These are phyloP conservation scores for Termitomyces heimii DNA, from an alignment of 768 basidiomycete species.

Conservation along the genomic window DNA sequence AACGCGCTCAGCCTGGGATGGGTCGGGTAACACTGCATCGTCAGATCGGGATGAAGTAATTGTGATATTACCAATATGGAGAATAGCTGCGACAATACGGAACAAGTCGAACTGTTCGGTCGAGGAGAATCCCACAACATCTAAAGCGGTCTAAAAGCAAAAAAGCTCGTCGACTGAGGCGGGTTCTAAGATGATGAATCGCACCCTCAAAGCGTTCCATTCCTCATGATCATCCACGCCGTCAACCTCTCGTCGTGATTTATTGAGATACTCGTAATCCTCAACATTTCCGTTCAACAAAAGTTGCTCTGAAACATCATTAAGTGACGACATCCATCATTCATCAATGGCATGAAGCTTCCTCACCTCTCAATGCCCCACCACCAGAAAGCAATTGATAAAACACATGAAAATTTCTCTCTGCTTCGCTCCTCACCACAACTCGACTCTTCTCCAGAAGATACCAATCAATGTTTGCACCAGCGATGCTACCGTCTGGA, in stretches of 20 bases:
- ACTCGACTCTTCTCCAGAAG: constrained; percentile 96
- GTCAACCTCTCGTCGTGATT: constrained; percentile 87
- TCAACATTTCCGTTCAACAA: constrained; percentile 70
- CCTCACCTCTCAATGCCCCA: constrained; percentile 60
- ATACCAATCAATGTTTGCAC: constrained; percentile 99
- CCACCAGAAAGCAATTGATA: constrained; percentile 89
- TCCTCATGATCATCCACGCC: constrained; percentile 91
- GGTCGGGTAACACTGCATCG: constrained; percentile 71
- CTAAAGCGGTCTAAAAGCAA: constrained; percentile 60
- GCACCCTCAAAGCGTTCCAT: constrained; percentile 74
- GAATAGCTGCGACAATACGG: constrained; percentile 87
- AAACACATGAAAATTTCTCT: constrained; percentile 95
- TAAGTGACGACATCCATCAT: background rate
- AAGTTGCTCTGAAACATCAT: constrained; percentile 47
- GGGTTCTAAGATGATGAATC: constrained; percentile 5
- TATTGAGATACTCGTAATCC: constrained; percentile 89
- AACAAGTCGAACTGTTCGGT: constrained; percentile 90
- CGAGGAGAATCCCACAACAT: constrained; percentile 82
- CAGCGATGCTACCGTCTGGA: constrained; percentile 89
- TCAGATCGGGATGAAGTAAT: constrained; percentile 76
- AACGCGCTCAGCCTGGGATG: constrained; percentile 81
- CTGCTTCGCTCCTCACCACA: constrained; percentile 79
- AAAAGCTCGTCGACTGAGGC: background rate
- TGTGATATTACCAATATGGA: constrained; percentile 92
- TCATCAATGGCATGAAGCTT: background rate